Evolutionary conservation across 2,329 filamentous ascomycete species (phyloP).

Genomic region (Cercospora brassicicola): DNA sequence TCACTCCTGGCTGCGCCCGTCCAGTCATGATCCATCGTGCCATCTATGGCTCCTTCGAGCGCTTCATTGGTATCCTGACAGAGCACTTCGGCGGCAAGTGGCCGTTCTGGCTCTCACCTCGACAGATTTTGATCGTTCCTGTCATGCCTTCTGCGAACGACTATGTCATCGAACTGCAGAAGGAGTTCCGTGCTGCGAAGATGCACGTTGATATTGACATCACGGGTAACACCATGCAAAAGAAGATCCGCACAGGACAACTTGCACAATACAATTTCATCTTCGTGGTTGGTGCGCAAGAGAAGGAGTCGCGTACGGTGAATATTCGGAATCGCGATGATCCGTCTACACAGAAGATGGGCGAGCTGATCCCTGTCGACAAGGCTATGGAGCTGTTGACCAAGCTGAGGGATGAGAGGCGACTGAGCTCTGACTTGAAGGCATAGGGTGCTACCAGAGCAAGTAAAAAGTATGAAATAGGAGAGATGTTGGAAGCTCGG

Average conservation of each 20-base stretch:
- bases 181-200: slow-evolving; percentile 62
- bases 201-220: slow-evolving; percentile 72
- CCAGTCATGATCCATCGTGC: slow-evolving; percentile 87
- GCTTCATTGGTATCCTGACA: slow-evolving; percentile 71
- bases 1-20: slow-evolving; percentile 70
- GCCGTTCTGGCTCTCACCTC: slow-evolving; percentile 86
- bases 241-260: slow-evolving; percentile 84
- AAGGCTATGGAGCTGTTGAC: slow-evolving; percentile 58
- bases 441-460: slow-evolving; percentile 2
- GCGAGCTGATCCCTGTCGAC: slow-evolving; percentile 61
- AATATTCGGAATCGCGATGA: slow-evolving; percentile 67
- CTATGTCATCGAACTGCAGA: slow-evolving; percentile 73
- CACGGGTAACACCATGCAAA: slow-evolving; percentile 77
- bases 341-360: slow-evolving; percentile 61
- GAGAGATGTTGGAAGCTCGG: neutral
- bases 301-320: slow-evolving; percentile 59
- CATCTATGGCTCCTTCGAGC: slow-evolving; percentile 70
- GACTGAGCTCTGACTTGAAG: slow-evolving; percentile 26
- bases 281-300: slow-evolving; percentile 66
- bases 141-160: slow-evolving; percentile 70
- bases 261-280: slow-evolving; percentile 82
- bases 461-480: neutral
- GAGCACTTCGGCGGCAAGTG: slow-evolving; percentile 86
- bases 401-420: slow-evolving; percentile 47
- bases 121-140: slow-evolving; percentile 76